Evolutionary conservation across 129 eudicot species (phyloP), one percentile per base, ranked within the genome.

Genomic region (Saussurea involucrata): DNA sequence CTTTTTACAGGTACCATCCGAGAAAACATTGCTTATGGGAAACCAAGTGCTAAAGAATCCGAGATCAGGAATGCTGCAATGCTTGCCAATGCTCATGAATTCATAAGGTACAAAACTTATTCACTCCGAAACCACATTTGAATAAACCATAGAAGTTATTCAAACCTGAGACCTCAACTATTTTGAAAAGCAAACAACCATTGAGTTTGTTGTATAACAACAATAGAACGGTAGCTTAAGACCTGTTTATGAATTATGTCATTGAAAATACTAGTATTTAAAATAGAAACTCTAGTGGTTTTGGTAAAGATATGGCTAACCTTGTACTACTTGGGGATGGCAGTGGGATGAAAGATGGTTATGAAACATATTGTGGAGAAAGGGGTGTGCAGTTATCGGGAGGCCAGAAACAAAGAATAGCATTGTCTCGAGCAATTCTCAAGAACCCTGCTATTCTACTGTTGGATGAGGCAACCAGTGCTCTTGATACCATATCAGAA

Each of bases 51-150:
- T 28, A 84, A 70, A 42, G 91, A 88, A 77, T 78, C 91, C 29
- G 96, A 91, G 81, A 81, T 88, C 55, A 80, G 78, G 75, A 83
- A 86, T 80, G 96, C 96, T 29, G 90, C 93, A 29, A 72, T 22
- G 81, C 89, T 86, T 61, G 96, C 96, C 40, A 88, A 88, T 85
- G 91, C 96, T 44, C 93, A 91, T 79, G 89, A 88, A 73, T 91
- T 91, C 81, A 88, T 91, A 84, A 88, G 93, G 96, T 86, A 84
- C 8, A 17, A 3, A 74, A 37, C 42, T 44, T n/a, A 25, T 63
- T 55, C 29, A 24, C 18, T 24, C 17, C 0, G 17, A n/a, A 65
- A 11, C 36, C 8, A 27, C 3, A 8, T 9, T 25, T 64, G 10
- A 37, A 37, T 9, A 37, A 37, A 37, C 8, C 44, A 8, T 37